phyloP scores from a whole-genome alignment of 1,284 basidiomycete genomes.

The Porodaedalea pini region DNA sequence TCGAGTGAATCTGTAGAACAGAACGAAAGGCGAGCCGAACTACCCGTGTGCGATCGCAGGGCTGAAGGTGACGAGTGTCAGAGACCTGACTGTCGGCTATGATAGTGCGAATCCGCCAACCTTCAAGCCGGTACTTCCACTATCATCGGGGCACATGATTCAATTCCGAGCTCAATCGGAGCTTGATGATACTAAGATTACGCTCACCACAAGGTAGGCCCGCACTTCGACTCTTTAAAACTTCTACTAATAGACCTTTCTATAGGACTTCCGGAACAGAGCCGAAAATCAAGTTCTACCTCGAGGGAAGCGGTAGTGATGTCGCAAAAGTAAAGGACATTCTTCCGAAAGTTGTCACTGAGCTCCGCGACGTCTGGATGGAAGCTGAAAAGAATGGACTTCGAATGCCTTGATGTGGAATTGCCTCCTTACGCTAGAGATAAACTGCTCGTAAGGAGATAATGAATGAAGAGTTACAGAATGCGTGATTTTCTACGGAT shows the following conservation, averaged over 20 bases:
- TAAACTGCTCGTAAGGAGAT: neutral
- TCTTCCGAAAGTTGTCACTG: conserved; percentile 51
- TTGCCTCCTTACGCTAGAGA: neutral
- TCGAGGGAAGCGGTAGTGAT: conserved; percentile 67
- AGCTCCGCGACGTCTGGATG: conserved; percentile 67
- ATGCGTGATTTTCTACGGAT: conserved; percentile 30
- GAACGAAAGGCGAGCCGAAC: conserved; percentile 28
- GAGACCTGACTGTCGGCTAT: conserved; percentile 74
- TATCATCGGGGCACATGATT: conserved; percentile 82
- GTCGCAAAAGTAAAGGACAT: conserved; percentile 40
- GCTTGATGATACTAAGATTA: conserved; percentile 46
- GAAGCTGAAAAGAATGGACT: conserved; percentile 56
- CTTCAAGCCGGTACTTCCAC: conserved; percentile 59
- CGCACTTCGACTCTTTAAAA: conserved; percentile 12
- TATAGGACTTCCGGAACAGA: conserved; percentile 81
- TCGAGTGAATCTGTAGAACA: conserved; percentile 12
- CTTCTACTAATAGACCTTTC: conserved; percentile 11
- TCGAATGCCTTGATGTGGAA: conserved; percentile 35
- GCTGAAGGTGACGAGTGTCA: conserved; percentile 54
- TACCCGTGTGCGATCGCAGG: conserved; percentile 65
- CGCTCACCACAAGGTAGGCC: conserved; percentile 60
- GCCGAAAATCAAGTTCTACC: conserved; percentile 86
- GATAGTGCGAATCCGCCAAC: conserved; percentile 67
- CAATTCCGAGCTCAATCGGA: conserved; percentile 58
- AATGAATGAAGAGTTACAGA: neutral